A percentile compares a stretch with the other conserved stretches of the same genome.
Evolutionary conservation across 345 rosid species (phyloP).

Genomic region (Aethionema arabicum): DNA sequence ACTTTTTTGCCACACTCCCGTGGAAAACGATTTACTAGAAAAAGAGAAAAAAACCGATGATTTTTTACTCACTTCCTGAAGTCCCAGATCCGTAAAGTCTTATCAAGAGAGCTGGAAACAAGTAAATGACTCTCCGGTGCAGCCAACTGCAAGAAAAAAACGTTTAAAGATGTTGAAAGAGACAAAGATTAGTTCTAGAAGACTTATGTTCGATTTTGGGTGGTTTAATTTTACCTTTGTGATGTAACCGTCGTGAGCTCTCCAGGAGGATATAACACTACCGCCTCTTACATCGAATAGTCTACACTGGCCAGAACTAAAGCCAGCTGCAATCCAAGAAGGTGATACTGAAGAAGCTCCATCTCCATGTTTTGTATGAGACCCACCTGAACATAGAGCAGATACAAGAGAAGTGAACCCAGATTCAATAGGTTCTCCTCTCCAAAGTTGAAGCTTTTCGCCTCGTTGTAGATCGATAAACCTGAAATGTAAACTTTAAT

Average conservation of each 20-base stretch:
- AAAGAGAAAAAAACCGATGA: conserved; percentile 4
- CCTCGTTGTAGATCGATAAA: conserved; percentile 71
- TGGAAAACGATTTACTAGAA: conserved; percentile 2
- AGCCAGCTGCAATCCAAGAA: conserved; percentile 82
- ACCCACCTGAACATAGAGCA: conserved; percentile 72
- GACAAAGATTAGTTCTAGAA: not conserved
- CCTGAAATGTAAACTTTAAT: conserved; percentile 35
- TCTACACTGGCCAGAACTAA: conserved; percentile 85
- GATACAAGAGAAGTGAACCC: conserved; percentile 83
- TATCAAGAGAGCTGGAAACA: conserved; percentile 91
- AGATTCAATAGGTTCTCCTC: conserved; percentile 69
- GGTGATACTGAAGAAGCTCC: conserved; percentile 52
- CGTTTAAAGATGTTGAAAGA: conserved; percentile 1
- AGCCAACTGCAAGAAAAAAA: conserved; percentile 58
- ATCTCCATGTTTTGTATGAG: conserved; percentile 46
- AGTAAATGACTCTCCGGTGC: conserved; percentile 79
- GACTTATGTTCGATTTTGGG: not conserved
- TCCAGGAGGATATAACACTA: conserved; percentile 70
- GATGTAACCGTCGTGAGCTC: conserved; percentile 87
- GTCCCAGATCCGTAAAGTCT: conserved; percentile 80
- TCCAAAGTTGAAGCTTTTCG: conserved; percentile 82
- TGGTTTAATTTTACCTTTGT: conserved; percentile 56
- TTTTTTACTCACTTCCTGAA: conserved; percentile 56
- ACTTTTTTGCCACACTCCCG: too few species aligned
- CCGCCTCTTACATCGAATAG: conserved; percentile 78